These are phyloP conservation scores for Picochlorum sp. DNA, from an alignment of 139 green algal genomes.

Conservation along the genomic window DNA sequence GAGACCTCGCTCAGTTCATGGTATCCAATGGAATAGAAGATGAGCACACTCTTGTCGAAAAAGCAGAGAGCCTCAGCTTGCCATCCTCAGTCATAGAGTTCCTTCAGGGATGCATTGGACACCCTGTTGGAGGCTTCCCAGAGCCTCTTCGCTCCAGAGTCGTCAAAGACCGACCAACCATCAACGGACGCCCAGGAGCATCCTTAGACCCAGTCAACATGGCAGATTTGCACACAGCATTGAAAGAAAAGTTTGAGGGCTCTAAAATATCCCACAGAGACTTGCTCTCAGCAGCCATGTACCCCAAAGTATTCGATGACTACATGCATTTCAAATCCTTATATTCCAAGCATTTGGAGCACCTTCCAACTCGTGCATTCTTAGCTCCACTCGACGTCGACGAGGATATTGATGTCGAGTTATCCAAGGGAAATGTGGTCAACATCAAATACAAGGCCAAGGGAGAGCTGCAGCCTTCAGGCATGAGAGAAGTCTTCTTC, in stretches of 20 bases:
- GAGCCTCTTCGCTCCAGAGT: constrained; percentile 69
- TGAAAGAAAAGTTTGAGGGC: constrained; percentile 58
- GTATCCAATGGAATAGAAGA: constrained; percentile 76
- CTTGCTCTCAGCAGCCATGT: constrained; percentile 73
- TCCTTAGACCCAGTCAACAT: constrained; percentile 57
- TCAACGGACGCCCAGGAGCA: constrained; percentile 64
- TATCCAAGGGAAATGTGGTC: constrained; percentile 36
- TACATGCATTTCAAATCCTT: constrained; percentile 45
- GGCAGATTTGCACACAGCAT: constrained; percentile 40
- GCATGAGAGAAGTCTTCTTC: constrained; percentile 64
- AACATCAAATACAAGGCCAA: constrained; percentile 70
- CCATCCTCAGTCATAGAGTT: constrained; percentile 80
- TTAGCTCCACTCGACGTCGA: constrained; percentile 74
- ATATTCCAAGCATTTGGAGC: constrained; percentile 61
- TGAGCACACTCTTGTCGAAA: constrained; percentile 64
- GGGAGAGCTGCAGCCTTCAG: constrained; percentile 66
- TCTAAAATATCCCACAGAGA: constrained; percentile 52
- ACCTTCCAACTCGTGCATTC: constrained; percentile 82
- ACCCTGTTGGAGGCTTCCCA: constrained; percentile 66
- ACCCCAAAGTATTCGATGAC: constrained; percentile 83
- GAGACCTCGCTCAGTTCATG: constrained; percentile 95
- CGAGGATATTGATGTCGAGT: constrained; percentile 73
- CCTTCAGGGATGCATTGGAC: constrained; percentile 59
- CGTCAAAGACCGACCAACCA: constrained; percentile 57
- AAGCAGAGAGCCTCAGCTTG: constrained; percentile 68